Evolutionary conservation across 805 yeast species (phyloP), one percentile per base, ranked within the genome.

Genomic region (Kluyveromyces wickerhamii): DNA sequence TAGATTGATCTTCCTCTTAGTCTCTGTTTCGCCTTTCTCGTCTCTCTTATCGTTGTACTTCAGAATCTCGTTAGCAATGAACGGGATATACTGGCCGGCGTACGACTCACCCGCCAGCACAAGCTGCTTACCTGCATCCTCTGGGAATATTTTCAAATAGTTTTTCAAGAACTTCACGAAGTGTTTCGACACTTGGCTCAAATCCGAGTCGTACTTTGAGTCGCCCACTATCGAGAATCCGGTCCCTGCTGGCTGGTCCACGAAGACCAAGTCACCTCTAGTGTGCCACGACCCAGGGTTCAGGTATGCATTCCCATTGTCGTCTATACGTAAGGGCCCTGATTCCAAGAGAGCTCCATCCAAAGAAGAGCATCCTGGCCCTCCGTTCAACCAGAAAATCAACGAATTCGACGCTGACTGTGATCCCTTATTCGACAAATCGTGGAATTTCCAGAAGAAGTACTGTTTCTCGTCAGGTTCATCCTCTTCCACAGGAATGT

Each of bases 321-420:
- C 45, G 44, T 64, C 60, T 13, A 86, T 69, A 35, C 95, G 66
- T 28, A 86, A 72, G 0, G 98, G 97, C 0, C 98, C 98, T 3
- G 78, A 62, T 57, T 92, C 98, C 74, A 88, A 74, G 43, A 92
- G 54, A 0, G 95, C 95, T 11, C 98, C 98, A 59, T 92, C 98
- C 92, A 89, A 77, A 0, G 96, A 87, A 2, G 96, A 87, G 57
- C 98, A 92, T 0, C 98, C 98, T 0, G 98, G 98, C 0, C 98
- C 98, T 25, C 98, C 98, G 56, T 92, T 92, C 15, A 92, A 67
- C 97, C 98, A 92, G 36, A 92, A 69, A 7, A 81, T 69, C 15
- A 82, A 66, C 42, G 67, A 68, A 44, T 67, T 62, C 25, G 47
- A 45, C 16, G 66, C 36, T 5, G 18, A 22, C 7, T 38, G 37